Evolutionary conservation across 768 basidiomycete genomes (phyloP).

Genomic region (Roridomyces roridus): DNA sequence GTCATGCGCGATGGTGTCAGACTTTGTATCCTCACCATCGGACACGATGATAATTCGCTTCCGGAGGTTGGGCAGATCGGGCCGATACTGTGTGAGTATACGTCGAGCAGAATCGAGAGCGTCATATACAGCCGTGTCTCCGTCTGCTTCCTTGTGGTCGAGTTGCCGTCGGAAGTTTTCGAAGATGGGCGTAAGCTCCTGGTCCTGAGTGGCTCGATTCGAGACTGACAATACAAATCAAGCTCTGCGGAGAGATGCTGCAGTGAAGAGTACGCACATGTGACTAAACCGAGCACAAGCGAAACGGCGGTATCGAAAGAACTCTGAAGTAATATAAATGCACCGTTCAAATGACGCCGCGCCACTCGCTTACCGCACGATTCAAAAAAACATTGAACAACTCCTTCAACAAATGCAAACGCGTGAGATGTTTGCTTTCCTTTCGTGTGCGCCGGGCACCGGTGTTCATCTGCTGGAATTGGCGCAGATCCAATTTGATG

Average conservation of each 20-base stretch:
- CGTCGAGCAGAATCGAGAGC: slow-evolving; percentile 32
- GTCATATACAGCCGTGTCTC: slow-evolving; percentile 35
- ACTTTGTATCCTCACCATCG: slow-evolving; percentile 36
- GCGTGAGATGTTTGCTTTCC: slow-evolving; percentile 26
- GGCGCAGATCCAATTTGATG: background rate
- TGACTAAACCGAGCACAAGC: slow-evolving; percentile 34
- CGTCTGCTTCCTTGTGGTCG: slow-evolving; percentile 22
- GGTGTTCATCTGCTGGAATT: background rate
- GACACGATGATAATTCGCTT: slow-evolving; percentile 35
- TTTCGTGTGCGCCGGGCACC: slow-evolving; percentile 13
- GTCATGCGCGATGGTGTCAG: slow-evolving; percentile 16
- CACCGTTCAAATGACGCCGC: background rate
- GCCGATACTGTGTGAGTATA: slow-evolving; percentile 26
- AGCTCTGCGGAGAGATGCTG: background rate
- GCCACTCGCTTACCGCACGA: slow-evolving; percentile 26
- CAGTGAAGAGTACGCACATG: slow-evolving; percentile 23
- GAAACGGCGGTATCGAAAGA: slow-evolving; percentile 35
- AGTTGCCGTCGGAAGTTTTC: slow-evolving; percentile 32
- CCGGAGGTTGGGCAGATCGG: slow-evolving; percentile 30
- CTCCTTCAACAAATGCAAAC: slow-evolving; percentile 32
- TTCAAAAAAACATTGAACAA: slow-evolving; percentile 36
- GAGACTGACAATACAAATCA: slow-evolving; percentile 25
- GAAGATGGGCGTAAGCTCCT: slow-evolving; percentile 33
- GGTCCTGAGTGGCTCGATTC: slow-evolving; percentile 21
- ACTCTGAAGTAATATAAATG: slow-evolving; percentile 16